Evolutionary conservation across 768 basidiomycete genomes (phyloP).

Genomic region (Phlegmacium glaucopus): DNA sequence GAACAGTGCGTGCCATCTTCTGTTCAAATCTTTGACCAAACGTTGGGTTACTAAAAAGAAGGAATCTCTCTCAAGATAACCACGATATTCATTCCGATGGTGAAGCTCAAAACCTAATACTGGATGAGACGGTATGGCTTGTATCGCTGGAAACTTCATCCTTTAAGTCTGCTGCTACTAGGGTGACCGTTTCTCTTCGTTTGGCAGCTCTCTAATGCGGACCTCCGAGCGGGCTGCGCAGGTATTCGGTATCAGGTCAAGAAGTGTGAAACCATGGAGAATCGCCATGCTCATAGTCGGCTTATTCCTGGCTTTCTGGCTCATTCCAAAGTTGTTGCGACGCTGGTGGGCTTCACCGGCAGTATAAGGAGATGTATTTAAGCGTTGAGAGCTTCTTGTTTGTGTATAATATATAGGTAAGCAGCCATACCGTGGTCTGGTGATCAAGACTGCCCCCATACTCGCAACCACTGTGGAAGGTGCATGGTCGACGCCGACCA

Average conservation of each 20-base stretch:
- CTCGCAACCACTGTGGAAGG: too few species aligned
- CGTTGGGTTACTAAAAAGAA: too few species aligned
- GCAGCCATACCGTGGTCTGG: too few species aligned
- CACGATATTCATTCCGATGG: slow-evolving; percentile 84
- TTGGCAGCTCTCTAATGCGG: slow-evolving; percentile 58
- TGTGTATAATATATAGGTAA: too few species aligned
- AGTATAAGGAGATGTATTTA: slow-evolving; percentile 6
- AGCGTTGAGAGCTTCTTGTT: too few species aligned
- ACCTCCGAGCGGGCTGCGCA: slow-evolving; percentile 68
- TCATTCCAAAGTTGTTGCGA: slow-evolving; percentile 45
- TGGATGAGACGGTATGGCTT: slow-evolving; percentile 69
- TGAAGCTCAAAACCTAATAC: slow-evolving; percentile 74
- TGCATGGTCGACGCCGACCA: too few species aligned
- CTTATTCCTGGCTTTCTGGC: slow-evolving; percentile 53
- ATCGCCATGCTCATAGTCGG: slow-evolving; percentile 60
- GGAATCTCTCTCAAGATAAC: slow-evolving; percentile 54
- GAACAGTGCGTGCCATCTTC: slow-evolving; percentile 55
- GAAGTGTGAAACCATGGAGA: slow-evolving; percentile 66
- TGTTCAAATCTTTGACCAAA: too few species aligned
- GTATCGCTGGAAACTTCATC: neutral
- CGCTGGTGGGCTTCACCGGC: slow-evolving; percentile 40
- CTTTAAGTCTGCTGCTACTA: slow-evolving; percentile 21
- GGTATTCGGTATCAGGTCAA: slow-evolving; percentile 68
- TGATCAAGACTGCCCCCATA: too few species aligned
- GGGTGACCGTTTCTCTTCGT: slow-evolving; percentile 66